Percentiles rank a stretch among this genome's conserved stretches.
Conservation (phyloP, 2,329 filamentous ascomycete species). For the Nothopassalora personata region DNA sequence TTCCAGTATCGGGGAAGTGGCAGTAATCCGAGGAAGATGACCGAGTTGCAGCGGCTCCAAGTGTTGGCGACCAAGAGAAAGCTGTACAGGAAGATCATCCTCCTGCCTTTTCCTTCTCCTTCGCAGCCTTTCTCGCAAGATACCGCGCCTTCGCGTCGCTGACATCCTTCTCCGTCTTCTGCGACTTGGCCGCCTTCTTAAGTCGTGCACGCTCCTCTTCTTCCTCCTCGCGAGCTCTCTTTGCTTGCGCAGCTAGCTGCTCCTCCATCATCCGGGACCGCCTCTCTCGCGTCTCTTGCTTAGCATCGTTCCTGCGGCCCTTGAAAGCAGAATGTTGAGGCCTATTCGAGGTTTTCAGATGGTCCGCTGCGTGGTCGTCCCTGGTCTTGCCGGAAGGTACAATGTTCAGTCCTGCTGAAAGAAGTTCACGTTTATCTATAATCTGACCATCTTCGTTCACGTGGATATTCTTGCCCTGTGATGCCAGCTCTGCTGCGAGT, state of each 20-base stretch:
- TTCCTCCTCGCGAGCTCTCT: slow-evolving; percentile 63
- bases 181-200: slow-evolving; percentile 65
- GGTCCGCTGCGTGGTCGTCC: slow-evolving; percentile 25
- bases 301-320: slow-evolving; percentile 35
- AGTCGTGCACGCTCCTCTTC: slow-evolving; percentile 60
- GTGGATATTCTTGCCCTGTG: slow-evolving; percentile 57
- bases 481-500: slow-evolving; percentile 61
- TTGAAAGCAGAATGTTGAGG: slow-evolving; percentile 24
- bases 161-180: slow-evolving; percentile 72
- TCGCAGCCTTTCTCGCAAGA: slow-evolving; percentile 68
- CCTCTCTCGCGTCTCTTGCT: slow-evolving; percentile 65
- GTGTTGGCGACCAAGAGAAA: not conserved
- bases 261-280: slow-evolving; percentile 75
- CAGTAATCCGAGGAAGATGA: not conserved
- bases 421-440: slow-evolving; percentile 75
- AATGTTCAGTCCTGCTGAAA: slow-evolving; percentile 71
- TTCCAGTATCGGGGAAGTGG: no score
- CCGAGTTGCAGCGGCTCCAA: not conserved
- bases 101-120: slow-evolving; percentile 43
- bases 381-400: slow-evolving; percentile 34
- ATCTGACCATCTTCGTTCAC: slow-evolving; percentile 80
- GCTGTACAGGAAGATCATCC: slow-evolving; percentile 17
- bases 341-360: slow-evolving; percentile 27
- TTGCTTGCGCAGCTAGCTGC: slow-evolving; percentile 67
- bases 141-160: slow-evolving; percentile 75